Evolutionary conservation across 2,329 filamentous ascomycete species (phyloP), one percentile per base, ranked within the genome.

Genomic region (Pezicula radicicola): DNA sequence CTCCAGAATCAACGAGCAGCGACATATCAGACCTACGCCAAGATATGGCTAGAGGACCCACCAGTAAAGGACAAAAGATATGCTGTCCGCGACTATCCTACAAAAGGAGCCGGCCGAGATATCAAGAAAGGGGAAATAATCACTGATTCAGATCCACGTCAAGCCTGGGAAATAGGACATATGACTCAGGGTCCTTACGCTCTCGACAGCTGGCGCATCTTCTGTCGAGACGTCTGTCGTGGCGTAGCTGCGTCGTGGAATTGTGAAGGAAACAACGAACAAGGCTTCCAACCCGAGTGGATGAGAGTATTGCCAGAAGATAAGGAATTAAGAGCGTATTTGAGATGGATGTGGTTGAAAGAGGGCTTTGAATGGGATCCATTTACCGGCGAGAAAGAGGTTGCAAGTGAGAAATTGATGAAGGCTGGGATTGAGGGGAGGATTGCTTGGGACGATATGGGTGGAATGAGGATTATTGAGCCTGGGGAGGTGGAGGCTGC

Each of bases 301-400:
- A 94, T 91, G 79, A 80, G 89, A 3, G 91, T 96, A 1, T 66
- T 88, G 46, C 91, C 92, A 0, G 72, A 77, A 41, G 92, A 97
- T 68, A 97, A 96, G 70, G 92, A 97, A 68, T 73, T 97, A n/a
- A 79, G 89, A 41, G 91, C 90, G 0, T 96, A 85, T 70, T 70
- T 97, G 63, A 79, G 87, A 37, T 97, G 92, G 91, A 89, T 91
- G 83, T 96, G 92, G 91, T 80, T 94, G 72, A 83, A 85, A 43
- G 89, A 96, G 62, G 90, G 91, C 0, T 93, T 85, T 80, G 76
- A 84, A 39, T 96, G 91, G 90, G 81, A 95, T 71, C 83, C 84
- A 1, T 67, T 73, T 27, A 91, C 87, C 0, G 91, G 90, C 1
- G 77, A 85, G 46, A 79, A 76, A 55, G 72, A 73, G 25, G 69